Evolutionary conservation across 345 rosid species (phyloP), one percentile per base, ranked within the genome.

Genomic region (Hypericum perforatum): DNA sequence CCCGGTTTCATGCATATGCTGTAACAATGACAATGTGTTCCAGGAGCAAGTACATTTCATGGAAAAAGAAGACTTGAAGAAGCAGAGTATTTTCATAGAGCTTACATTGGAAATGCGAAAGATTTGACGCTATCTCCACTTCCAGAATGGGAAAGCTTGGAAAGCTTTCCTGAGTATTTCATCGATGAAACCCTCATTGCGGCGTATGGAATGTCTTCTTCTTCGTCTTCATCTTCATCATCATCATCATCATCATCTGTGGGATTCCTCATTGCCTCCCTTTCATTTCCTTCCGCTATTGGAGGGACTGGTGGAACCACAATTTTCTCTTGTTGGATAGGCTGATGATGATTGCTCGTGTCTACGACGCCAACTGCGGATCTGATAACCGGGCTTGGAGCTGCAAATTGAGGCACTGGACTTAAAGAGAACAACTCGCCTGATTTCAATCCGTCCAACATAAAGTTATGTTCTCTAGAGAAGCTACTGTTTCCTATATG

Each of bases 91-190:
- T 1, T 53, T 36, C 8, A n/a, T 22, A 22, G 32, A 22, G 63
- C 84, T 64, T 74, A 82, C 94, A 74, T 41, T 29, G 89, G 80
- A 63, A 81, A 78, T 47, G 85, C 57, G 65, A 81, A 79, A 16
- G 87, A 75, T 7, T 41, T 49, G 0, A 64, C 1, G 59, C 86
- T 72, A 49, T 65, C 65, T 37, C 65, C 65, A 56, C 82, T 83
- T 7, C 43, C 72, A 22, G 32, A 22, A 43, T 62, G 57, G 45
- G 89, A 82, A 70, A 41, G 66, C 53, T 56, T 61, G 7, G 75
- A 65, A 41, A 22, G 32, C 32, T 22, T 22, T 22, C 32, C 32
- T 1, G 32, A 22, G 32, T 22, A 22, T 22, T 22, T 15, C 6
- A 58, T 53, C 39, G 76, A 57, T 39, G 84, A 61, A 56, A 54